Evolutionary conservation across 345 rosid species (phyloP).

Genomic region (Eutrema yunnanense): DNA sequence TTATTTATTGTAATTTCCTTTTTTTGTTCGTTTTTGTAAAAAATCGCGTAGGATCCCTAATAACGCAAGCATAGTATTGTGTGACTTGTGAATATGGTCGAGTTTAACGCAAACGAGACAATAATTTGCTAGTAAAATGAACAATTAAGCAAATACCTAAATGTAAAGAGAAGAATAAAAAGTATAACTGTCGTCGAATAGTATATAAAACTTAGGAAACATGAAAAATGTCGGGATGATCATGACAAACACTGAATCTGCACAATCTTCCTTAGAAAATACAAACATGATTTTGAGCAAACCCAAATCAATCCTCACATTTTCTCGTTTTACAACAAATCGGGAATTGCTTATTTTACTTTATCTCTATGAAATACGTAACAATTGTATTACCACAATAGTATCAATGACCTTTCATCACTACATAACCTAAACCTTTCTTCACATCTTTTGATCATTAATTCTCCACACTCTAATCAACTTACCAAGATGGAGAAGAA

Average conservation of each 20-base stretch:
- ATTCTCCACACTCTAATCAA: background rate
- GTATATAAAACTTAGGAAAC: constrained; percentile 2
- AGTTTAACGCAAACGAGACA: no score
- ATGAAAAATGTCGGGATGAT: constrained; percentile 26
- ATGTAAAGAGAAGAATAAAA: background rate
- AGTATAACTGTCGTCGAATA: background rate
- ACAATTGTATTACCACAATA: constrained; percentile 7
- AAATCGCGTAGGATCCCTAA: no score
- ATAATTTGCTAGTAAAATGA: background rate
- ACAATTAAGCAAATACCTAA: background rate
- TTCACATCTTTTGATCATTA: background rate
- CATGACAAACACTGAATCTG: constrained; percentile 28
- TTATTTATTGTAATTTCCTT: no score
- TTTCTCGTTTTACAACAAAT: constrained; percentile 21
- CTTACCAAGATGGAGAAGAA: constrained; percentile 12
- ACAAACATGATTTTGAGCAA: constrained; percentile 21
- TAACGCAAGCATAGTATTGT: no score
- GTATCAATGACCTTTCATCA: background rate
- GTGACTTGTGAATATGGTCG: no score
- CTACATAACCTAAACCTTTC: constrained; percentile 15
- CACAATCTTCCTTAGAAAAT: constrained; percentile 23
- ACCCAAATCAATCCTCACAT: constrained; percentile 22
- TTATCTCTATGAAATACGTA: constrained; percentile 8
- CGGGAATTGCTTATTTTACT: constrained; percentile 8
- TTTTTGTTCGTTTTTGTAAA: no score